phyloP scores from a whole-genome alignment of 345 rosid genomes.

The Hypericum androsaemum region DNA sequence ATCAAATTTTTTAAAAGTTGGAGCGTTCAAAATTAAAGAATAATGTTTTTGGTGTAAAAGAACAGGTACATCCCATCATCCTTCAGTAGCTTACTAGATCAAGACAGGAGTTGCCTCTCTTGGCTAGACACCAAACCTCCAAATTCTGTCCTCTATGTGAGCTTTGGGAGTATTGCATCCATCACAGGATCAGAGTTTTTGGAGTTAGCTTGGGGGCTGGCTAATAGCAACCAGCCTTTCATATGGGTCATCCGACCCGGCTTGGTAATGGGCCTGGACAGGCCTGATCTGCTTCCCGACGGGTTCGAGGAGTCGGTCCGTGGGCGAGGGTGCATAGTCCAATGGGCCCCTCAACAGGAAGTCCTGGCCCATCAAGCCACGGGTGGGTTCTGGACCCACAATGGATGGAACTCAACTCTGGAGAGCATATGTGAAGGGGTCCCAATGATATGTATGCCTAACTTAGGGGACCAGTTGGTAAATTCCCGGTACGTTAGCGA shows the following conservation, averaged over 20 bases:
- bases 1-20: too few species aligned
- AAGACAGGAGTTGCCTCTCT: constrained; percentile 19
- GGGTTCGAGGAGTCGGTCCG: constrained; percentile 5
- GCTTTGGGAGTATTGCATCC: constrained; percentile 28
- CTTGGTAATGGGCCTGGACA: constrained; percentile 2
- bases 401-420: constrained; percentile 1
- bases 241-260: constrained; percentile 28
- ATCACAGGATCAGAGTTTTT: constrained; percentile 10
- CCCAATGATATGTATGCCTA: neutral
- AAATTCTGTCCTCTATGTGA: constrained; percentile 28
- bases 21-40: too few species aligned
- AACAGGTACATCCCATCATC: constrained; percentile 18
- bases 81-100: constrained; percentile 18
- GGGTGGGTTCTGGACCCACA: constrained; percentile 5
- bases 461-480: neutral
- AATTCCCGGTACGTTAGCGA: constrained; percentile 2
- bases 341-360: constrained; percentile 1
- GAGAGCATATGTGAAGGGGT: constrained; percentile 4
- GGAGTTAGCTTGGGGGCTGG: constrained; percentile 27
- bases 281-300: constrained; percentile 11
- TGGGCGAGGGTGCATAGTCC: neutral
- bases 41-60: too few species aligned
- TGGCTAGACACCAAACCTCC: constrained; percentile 29
- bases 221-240: constrained; percentile 16
- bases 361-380: neutral